Evolutionary conservation across 1,284 basidiomycete genomes (phyloP).

Genomic region (Austropuccinia psidii): DNA sequence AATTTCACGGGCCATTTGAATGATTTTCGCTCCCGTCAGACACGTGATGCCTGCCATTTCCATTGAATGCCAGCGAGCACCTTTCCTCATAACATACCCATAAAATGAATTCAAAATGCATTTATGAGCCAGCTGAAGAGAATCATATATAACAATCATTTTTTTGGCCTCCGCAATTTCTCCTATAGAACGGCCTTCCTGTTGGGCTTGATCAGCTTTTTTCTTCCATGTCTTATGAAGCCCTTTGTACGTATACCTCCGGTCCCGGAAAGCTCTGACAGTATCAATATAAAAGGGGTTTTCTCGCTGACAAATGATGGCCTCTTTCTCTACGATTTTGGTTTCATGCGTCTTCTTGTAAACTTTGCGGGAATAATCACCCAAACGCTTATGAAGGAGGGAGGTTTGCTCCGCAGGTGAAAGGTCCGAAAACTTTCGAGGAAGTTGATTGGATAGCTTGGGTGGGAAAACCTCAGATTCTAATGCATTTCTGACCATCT

Average conservation of each 20-base stretch:
- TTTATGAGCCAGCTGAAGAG: slow-evolving; percentile 98
- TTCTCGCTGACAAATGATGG: slow-evolving; percentile 95
- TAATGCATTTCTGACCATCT: slow-evolving; percentile 97
- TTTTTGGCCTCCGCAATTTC: slow-evolving; percentile 96
- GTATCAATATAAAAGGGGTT: slow-evolving; percentile 99
- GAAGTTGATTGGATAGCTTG: slow-evolving; percentile 63
- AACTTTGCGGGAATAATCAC: slow-evolving; percentile 96
- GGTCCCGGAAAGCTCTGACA: slow-evolving; percentile 91
- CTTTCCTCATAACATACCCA: slow-evolving; percentile 99
- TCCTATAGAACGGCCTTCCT: slow-evolving; percentile 63
- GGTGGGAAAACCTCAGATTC: slow-evolving; percentile 90
- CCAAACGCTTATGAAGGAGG: slow-evolving; percentile 88
- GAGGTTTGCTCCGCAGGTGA: slow-evolving; percentile 80
- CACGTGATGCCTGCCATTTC: slow-evolving; percentile 99
- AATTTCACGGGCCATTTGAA: slow-evolving; percentile 93
- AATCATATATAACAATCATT: slow-evolving; percentile 99
- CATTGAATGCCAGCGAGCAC: slow-evolving; percentile 99
- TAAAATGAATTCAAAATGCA: slow-evolving; percentile 99
- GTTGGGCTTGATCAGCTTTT: slow-evolving; percentile 71
- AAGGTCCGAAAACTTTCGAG: slow-evolving; percentile 76
- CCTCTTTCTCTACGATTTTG: slow-evolving; percentile 83
- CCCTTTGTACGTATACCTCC: slow-evolving; percentile 98
- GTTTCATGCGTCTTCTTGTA: slow-evolving; percentile 99
- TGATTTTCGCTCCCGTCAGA: slow-evolving; percentile 95
- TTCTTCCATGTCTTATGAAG: slow-evolving; percentile 99